Evolutionary conservation across 1,139 yeast genomes (phyloP), one percentile per base, ranked within the genome.

Genomic region (Pneumocystis sp.): DNA sequence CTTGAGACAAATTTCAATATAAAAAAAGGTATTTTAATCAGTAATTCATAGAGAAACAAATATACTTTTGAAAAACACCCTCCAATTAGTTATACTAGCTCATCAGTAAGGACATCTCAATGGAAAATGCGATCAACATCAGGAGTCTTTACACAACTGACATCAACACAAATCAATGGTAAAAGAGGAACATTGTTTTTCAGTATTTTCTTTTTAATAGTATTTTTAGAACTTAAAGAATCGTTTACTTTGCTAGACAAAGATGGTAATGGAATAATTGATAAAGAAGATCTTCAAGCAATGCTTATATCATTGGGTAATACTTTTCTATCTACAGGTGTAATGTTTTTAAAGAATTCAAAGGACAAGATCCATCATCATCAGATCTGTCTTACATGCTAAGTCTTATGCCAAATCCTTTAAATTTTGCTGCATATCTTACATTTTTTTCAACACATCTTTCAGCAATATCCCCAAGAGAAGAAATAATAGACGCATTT

Each of bases 211-310:
- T 25, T 25, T 8, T 25, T 50, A 50, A 21, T 21, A 42, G 17
- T 44, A 21, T 37, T 10, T 21, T 10, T 50, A 50, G 64, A 66
- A 40, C 61, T 83, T 60, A 79, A 81, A 64, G 85, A 82, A 76
- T 79, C 84, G 3, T 83, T 82, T 69, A 77, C 81, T 45, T 75
- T 89, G 70, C 83, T 91, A n/a, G 97, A 91, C 72, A 88, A 88
- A 56, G 95, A 90, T 68, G 85, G 88, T 56, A 93, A 89, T 71
- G 89, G 93, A 1, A 72, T 76, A 10, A 83, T 91, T 62, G 78
- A 86, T 0, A 74, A 77, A 35, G 77, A 77, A 1, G 96, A 91
- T 73, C 73, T 91, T 68, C 76, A 77, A 59, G 80, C 81, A 57
- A 78, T 87, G 67, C 81, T 85, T 70, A 77, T 81, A 72, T 84